A percentile compares a stretch with the other conserved stretches of the same genome.
Conservation (phyloP, 139 green algal genomes). For the Chlamydomonas eustigma region DNA sequence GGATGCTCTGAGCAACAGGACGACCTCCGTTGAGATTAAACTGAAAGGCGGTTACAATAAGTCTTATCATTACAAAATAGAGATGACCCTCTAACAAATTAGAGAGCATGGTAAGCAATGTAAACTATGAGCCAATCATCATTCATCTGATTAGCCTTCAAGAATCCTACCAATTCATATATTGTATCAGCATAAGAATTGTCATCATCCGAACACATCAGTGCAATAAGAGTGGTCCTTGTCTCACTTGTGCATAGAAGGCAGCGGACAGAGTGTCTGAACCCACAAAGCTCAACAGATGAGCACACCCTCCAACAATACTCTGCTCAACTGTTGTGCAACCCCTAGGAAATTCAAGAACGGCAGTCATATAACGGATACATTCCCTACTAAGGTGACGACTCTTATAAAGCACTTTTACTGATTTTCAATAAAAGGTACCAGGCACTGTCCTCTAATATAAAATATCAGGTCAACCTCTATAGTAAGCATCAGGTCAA, state of each 20-base stretch:
- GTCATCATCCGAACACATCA: no score
- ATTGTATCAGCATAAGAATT: no score
- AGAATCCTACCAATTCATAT: no score
- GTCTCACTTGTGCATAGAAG: conserved; percentile 77
- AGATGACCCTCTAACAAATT: background rate
- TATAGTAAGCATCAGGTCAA: no score
- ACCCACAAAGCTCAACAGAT: conserved; percentile 85
- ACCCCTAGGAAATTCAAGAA: conserved; percentile 38
- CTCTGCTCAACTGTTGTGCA: conserved; percentile 82
- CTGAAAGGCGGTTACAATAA: conserved; percentile 30
- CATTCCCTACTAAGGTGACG: background rate
- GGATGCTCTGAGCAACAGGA: conserved; percentile 73
- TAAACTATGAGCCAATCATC: no score
- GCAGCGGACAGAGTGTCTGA: conserved; percentile 83
- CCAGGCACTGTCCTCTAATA: no score
- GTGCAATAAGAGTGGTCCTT: no score
- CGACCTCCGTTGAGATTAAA: conserved; percentile 80
- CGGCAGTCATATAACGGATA: background rate
- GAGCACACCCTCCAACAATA: conserved; percentile 79
- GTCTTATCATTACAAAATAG: background rate
- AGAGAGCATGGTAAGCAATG: no score
- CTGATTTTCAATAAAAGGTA: no score
- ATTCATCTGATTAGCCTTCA: no score
- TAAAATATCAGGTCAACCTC: no score
- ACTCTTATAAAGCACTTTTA: no score